phyloP scores from a whole-genome alignment of 805 yeast species.

The Barnettozyma sucrosica region DNA sequence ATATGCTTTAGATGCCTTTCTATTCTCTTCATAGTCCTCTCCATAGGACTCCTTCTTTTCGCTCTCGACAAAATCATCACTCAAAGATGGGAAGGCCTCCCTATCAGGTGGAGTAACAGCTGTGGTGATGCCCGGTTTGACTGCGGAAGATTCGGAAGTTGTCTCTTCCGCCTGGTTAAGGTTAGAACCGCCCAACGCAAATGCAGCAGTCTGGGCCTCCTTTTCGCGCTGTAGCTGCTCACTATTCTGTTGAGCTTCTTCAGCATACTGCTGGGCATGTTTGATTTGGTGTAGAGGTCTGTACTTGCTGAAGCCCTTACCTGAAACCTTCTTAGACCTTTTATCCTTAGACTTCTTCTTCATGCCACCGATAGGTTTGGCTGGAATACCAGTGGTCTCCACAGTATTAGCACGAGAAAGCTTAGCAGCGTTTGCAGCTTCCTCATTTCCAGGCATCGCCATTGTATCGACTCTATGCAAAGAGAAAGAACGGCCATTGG shows the following conservation, averaged over 20 bases:
- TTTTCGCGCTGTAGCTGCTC: slow-evolving; percentile 36
- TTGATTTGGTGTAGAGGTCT: slow-evolving; percentile 18
- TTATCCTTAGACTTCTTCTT: slow-evolving; percentile 35
- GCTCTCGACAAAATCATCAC: slow-evolving; percentile 7
- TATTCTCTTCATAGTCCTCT: slow-evolving; percentile 21
- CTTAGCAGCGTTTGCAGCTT: slow-evolving; percentile 19
- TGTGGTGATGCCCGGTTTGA: slow-evolving; percentile 20
- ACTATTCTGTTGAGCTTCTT: slow-evolving; percentile 25
- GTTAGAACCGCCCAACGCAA: slow-evolving; percentile 30
- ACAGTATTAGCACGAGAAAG: slow-evolving; percentile 35
- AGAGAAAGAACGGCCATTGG: slow-evolving; percentile 68
- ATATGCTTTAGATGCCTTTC: slow-evolving; percentile 40
- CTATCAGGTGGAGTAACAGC: slow-evolving; percentile 8
- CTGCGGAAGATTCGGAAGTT: slow-evolving; percentile 11
- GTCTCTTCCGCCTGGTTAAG: slow-evolving; percentile 13
- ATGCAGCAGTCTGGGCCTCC: slow-evolving; percentile 39
- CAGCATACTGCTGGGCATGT: slow-evolving; percentile 21
- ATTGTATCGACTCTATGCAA: slow-evolving; percentile 76
- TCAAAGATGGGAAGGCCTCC: slow-evolving; percentile 1
- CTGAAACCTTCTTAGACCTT: slow-evolving; percentile 28
- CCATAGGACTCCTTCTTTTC: slow-evolving; percentile 8
- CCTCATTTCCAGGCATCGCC: slow-evolving; percentile 21
- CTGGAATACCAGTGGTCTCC: slow-evolving; percentile 60
- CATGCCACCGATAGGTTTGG: slow-evolving; percentile 72
- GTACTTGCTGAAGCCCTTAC: slow-evolving; percentile 30